Evolutionary conservation across 345 rosid genomes (phyloP), one percentile per base, ranked within the genome.

Genomic region (Jatropha curcas): DNA sequence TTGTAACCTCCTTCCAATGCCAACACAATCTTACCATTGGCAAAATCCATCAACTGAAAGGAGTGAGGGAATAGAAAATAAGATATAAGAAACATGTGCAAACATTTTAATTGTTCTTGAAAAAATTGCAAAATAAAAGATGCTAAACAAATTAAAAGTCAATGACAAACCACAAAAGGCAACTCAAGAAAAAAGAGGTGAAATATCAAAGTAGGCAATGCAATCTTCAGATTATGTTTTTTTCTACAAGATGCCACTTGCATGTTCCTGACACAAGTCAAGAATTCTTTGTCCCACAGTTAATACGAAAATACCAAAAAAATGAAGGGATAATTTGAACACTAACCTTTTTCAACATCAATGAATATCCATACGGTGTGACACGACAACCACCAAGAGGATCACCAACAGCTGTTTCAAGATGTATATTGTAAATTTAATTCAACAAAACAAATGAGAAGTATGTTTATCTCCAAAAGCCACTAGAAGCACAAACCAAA

Each of bases 1-100:
- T 90, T 92, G 88, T 94, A 94, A 22, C 98, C 98, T 77, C 98
- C 98, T 82, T 94, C 98, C 74, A 94, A 72, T 46, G 94, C 95
- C 84, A 92, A 74, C 45, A 90, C 92, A 76, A 94, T 76, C 90
- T 86, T 92, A 69, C 98, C 97, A 73, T 83, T 82, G 33, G 88
- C 94, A 84, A 94, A 89, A 76, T 85, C 91, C 93, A 90, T 87
- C 83, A 92, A 83, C 98, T 94, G 83, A 33, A 74, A 68, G 22
- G 20, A 74, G 25, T 7, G 9, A 67, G 31, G 4, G 13, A 53
- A 22, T 31, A 41, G 12, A 17, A 25, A 16, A 41, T 9, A 35
- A n/a, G 48, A 58, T 30, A 64, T 22, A 7, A 25, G 17, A 68
- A 33, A 76, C n/a, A 56, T 37, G 41, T 17, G 59, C 30, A 56